These are phyloP conservation scores for Gossypium turneri DNA, from an alignment of 345 rosid genomes.

Conservation along the genomic window DNA sequence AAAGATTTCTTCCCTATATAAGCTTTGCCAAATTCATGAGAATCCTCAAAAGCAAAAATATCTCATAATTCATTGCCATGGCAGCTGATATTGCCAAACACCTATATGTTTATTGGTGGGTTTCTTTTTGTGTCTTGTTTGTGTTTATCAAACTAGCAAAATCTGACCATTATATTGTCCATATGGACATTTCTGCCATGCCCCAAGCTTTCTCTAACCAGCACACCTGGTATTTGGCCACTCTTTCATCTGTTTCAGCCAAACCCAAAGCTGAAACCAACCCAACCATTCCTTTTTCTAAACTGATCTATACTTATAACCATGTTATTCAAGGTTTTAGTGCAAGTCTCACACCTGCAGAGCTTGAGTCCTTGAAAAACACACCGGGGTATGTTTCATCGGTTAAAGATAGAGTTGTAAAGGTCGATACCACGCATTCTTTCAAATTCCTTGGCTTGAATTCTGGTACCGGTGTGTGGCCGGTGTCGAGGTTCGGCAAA, in stretches of 20 bases:
- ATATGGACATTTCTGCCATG: slow-evolving; percentile 47
- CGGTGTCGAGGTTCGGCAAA: slow-evolving; percentile 35
- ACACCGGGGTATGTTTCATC: slow-evolving; percentile 37
- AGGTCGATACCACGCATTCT: slow-evolving; percentile 39
- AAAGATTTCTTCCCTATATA: background rate
- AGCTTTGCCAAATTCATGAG: background rate
- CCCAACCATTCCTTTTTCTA: slow-evolving; percentile 10
- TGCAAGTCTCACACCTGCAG: slow-evolving; percentile 33
- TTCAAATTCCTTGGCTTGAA: slow-evolving; percentile 30
- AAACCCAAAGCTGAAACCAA: background rate
- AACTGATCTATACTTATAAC: slow-evolving; percentile 35
- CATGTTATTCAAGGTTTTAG: slow-evolving; percentile 43
- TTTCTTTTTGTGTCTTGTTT: slow-evolving; percentile 7
- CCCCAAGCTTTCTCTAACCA: slow-evolving; percentile 36
- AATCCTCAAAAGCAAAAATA: background rate
- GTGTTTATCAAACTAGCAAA: slow-evolving; percentile 11
- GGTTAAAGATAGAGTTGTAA: slow-evolving; percentile 29
- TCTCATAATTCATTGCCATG: background rate
- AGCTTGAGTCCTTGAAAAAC: slow-evolving; percentile 31
- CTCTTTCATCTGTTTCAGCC: slow-evolving; percentile 24
- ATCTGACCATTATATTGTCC: slow-evolving; percentile 36
- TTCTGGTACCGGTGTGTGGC: slow-evolving; percentile 35
- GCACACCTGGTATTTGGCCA: slow-evolving; percentile 40
- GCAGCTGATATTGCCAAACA: slow-evolving; percentile 6
- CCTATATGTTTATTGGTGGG: background rate